A percentile compares a stretch with the other conserved stretches of the same genome.
Evolutionary conservation across 441 rosid genomes (phyloP).

Genomic region (Erysimum cheiri): DNA sequence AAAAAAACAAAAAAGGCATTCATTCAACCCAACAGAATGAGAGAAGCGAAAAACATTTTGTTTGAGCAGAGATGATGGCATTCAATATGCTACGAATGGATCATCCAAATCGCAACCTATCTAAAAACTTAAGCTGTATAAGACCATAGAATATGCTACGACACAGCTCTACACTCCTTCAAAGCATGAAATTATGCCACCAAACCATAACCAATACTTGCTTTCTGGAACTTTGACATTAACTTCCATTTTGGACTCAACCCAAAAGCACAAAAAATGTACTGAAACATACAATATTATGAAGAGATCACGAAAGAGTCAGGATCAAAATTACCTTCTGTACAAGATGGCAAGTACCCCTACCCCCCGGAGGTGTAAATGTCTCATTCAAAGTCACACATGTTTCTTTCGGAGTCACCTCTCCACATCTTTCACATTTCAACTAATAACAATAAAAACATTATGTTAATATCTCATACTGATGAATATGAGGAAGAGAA

Average conservation of each 20-base stretch:
- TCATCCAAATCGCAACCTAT: constrained; percentile 5
- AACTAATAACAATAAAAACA: constrained; percentile 47
- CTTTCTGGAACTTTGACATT: neutral
- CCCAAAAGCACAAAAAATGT: constrained; percentile 6
- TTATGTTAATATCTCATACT: neutral
- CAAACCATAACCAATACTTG: neutral
- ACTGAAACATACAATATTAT: neutral
- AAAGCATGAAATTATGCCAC: neutral
- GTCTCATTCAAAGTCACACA: constrained; percentile 72
- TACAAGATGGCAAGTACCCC: constrained; percentile 72
- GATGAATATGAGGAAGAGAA: neutral
- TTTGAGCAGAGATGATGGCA: neutral
- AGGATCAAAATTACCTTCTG: constrained; percentile 65
- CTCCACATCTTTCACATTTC: constrained; percentile 86
- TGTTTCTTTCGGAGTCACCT: constrained; percentile 81
- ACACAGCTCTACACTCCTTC: neutral
- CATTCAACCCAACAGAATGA: constrained; percentile 4
- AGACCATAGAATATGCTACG: neutral
- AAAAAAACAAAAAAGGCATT: neutral
- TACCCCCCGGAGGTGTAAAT: constrained; percentile 55
- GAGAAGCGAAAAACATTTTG: neutral
- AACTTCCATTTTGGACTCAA: neutral
- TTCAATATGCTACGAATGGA: neutral
- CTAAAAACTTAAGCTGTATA: neutral
- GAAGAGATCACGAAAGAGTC: neutral